These are phyloP conservation scores for Bipolaris victoriae DNA, from an alignment of 2,329 filamentous ascomycete species.

Conservation along the genomic window DNA sequence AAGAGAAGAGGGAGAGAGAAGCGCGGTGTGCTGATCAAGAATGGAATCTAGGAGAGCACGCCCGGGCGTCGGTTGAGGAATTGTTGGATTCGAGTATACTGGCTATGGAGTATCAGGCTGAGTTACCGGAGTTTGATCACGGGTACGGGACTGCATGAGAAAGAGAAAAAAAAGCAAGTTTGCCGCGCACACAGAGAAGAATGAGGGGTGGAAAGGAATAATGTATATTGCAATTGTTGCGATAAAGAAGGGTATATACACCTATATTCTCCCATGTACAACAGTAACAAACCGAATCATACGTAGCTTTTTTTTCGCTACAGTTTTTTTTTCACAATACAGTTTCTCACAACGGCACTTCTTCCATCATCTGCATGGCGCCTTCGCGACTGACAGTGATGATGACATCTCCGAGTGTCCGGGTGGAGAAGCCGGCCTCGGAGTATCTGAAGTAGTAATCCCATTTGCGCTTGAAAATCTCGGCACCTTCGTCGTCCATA, in stretches of 20 bases:
- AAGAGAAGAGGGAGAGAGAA: too few relatives aligned
- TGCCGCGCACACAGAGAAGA: too few relatives aligned
- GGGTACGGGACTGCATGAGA: slow-evolving; percentile 21
- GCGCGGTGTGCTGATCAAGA: too few relatives aligned
- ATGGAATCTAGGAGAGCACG: too few relatives aligned
- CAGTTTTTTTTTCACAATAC: slow-evolving; percentile 48
- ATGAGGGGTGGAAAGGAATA: background rate
- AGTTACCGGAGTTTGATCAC: slow-evolving; percentile 26
- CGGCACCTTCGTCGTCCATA: slow-evolving; percentile 67
- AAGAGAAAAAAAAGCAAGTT: background rate
- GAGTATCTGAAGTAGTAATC: slow-evolving; percentile 80
- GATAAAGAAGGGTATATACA: background rate
- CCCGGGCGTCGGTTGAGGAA: background rate
- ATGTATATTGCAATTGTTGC: background rate
- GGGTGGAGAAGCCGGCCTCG: slow-evolving; percentile 74
- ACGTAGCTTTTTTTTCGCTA: too few relatives aligned
- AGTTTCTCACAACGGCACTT: slow-evolving; percentile 57
- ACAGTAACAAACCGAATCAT: background rate
- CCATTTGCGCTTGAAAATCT: slow-evolving; percentile 75
- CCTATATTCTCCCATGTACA: background rate
- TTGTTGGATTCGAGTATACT: slow-evolving; percentile 26
- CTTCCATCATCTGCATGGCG: slow-evolving; percentile 71
- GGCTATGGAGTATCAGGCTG: slow-evolving; percentile 34
- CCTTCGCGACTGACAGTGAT: slow-evolving; percentile 72
- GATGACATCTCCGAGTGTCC: slow-evolving; percentile 74